Conservation (phyloP, 192 early-diverging fungal species). For the Coemansia sp. region DNA sequence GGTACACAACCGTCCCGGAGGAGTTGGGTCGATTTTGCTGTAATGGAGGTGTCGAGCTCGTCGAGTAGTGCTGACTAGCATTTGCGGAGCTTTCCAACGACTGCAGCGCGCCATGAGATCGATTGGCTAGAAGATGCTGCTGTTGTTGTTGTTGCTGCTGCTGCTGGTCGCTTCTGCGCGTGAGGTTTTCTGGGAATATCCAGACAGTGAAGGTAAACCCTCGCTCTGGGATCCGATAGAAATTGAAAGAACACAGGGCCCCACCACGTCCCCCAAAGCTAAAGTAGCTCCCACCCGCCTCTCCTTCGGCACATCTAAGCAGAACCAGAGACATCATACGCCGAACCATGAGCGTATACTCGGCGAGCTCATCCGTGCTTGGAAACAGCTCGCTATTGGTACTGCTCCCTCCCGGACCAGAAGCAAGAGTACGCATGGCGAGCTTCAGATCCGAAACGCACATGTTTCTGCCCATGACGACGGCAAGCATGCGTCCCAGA, state of each 20-base stretch:
- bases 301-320: slow-evolving; percentile 12
- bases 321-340: slow-evolving; percentile 21
- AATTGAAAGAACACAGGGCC: slow-evolving; percentile 12
- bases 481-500: slow-evolving; percentile 19
- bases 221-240: slow-evolving; percentile 30
- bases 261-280: slow-evolving; percentile 24
- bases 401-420: slow-evolving; percentile 10
- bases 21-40: background rate
- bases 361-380: slow-evolving; percentile 8
- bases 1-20: slow-evolving; percentile 11
- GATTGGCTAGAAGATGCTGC: slow-evolving; percentile 23
- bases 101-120: slow-evolving; percentile 7
- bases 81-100: slow-evolving; percentile 7
- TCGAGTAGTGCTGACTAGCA: background rate
- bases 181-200: slow-evolving; percentile 15
- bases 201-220: slow-evolving; percentile 37
- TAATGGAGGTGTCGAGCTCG: slow-evolving; percentile 5
- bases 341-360: slow-evolving; percentile 18
- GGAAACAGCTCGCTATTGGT: background rate
- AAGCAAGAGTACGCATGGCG: slow-evolving; percentile 23
- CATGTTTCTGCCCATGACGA: slow-evolving; percentile 26
- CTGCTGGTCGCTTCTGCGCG: background rate
- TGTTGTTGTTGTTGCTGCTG: slow-evolving; percentile 12
- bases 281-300: slow-evolving; percentile 21
- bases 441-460: slow-evolving; percentile 36